These are phyloP conservation scores for Moesziomyces sp. DNA, from an alignment of 1,284 basidiomycete species.

Conservation along the genomic window DNA sequence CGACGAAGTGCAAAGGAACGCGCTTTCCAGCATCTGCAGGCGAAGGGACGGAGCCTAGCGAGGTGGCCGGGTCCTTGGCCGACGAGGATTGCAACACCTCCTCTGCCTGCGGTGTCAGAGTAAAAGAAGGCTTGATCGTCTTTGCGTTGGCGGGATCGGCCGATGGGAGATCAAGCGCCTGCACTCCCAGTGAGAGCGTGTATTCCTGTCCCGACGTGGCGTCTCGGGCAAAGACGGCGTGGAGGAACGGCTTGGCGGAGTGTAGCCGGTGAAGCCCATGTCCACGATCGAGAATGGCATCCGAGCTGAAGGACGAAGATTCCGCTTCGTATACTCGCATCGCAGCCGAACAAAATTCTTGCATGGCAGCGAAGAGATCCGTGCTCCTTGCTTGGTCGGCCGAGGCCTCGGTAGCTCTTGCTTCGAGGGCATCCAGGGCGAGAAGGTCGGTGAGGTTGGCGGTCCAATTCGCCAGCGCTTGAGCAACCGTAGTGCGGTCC, in stretches of 20 bases:
- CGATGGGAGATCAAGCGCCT: constrained; percentile 28
- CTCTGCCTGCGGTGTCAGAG: constrained; percentile 22
- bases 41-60: constrained; percentile 24
- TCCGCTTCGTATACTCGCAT: constrained; percentile 26
- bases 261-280: constrained; percentile 38
- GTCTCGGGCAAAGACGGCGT: constrained; percentile 27
- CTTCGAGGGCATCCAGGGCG: constrained; percentile 26
- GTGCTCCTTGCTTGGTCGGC: constrained; percentile 5
- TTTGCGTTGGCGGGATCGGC: constrained; percentile 2
- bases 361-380: constrained; percentile 43
- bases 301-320: constrained; percentile 1
- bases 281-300: constrained; percentile 25
- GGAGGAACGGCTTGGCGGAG: constrained; percentile 25
- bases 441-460: constrained; percentile 35
- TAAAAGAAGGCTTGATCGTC: constrained; percentile 14
- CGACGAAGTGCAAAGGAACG: constrained; percentile 34
- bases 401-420: constrained; percentile 19
- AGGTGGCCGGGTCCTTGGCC: constrained; percentile 1
- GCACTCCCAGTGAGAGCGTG: constrained; percentile 25
- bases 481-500: constrained; percentile 12
- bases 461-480: constrained; percentile 24
- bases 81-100: constrained; percentile 6
- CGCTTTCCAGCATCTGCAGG: constrained; percentile 5
- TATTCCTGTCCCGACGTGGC: constrained; percentile 22
- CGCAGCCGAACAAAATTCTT: constrained; percentile 20